Evolutionary conservation across 768 basidiomycete genomes (phyloP), one percentile per base, ranked within the genome.

Genomic region (Porphyrellus cyaneotinctus): DNA sequence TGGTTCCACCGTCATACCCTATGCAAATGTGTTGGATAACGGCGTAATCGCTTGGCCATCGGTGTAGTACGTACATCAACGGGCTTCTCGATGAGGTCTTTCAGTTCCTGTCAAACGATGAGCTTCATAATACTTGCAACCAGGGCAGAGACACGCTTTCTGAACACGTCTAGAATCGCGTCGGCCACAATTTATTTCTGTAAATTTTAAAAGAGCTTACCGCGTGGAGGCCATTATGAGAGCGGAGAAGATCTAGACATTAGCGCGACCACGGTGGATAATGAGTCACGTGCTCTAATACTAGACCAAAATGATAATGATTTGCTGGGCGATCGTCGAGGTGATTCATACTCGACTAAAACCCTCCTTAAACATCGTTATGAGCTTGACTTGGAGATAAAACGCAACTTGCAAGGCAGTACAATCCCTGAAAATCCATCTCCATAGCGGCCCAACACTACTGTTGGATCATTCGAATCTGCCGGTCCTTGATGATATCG

Each of bases 1-100:
- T 2, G 82, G 75, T 39, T 83, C 79, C 15, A 85, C 81, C 3
- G 73, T 68, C 32, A 92, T 58, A 14, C 82, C 85, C 90, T 91
- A 53, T 37, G 52, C 20, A 54, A 45, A 45, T 47, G 56, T 26
- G 41, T 53, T 37, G 24, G 51, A 56, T 43, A 24, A 39, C 42
- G 43, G 43, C 54, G 59, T 43, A 36, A 52, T 42, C 51, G 60
- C 28, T 38, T 22, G 31, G 39, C 32, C 44, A 59, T 56, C 48
- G 14, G 30, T 48, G 28, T 11, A 62, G 38, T 65, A 60, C 73
- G 58, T 62, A 89, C 89, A 53, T 83, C 76, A 47, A 91, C 72
- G 0, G 90, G 90, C 43, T 79, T 81, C 52, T 70, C 75, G 43
- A 70, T 72, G 54, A 92, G 74, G 59, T 84, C 81, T 51, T 59